A percentile compares a stretch with the other conserved stretches of the same genome.
Conservation (phyloP, 2,329 filamentous ascomycete genomes). For the Ascochyta koolunga region DNA sequence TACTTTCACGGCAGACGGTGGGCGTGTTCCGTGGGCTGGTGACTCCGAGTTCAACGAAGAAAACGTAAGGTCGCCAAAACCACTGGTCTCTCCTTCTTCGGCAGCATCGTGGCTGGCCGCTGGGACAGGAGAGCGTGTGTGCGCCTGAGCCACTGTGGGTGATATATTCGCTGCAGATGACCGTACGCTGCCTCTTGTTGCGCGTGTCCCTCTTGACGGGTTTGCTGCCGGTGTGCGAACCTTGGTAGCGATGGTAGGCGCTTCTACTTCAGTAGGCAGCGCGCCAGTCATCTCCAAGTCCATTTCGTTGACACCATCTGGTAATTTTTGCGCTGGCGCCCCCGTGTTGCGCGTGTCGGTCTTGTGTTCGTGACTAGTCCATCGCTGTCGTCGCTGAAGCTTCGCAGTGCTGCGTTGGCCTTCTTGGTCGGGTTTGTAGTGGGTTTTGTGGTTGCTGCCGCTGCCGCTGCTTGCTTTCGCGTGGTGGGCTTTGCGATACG, state of each 20-base stretch:
- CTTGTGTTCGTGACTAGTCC: slow-evolving; percentile 40
- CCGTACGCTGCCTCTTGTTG: slow-evolving; percentile 27
- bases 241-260: slow-evolving; percentile 11
- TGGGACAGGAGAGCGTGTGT: slow-evolving; percentile 4
- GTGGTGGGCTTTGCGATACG: slow-evolving; percentile 39
- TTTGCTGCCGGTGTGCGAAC: slow-evolving; percentile 30
- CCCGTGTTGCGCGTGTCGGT: slow-evolving; percentile 27
- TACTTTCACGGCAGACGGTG: slow-evolving; percentile 52
- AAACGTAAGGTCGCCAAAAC: slow-evolving; percentile 43
- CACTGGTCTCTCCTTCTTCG: slow-evolving; percentile 35
- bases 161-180: slow-evolving; percentile 23
- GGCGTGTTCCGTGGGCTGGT: slow-evolving; percentile 44
- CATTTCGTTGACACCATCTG: slow-evolving; percentile 26
- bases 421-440: slow-evolving; percentile 25
- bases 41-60: slow-evolving; percentile 43
- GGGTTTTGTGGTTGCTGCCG: slow-evolving; percentile 24
- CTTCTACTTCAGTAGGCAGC: slow-evolving; percentile 29
- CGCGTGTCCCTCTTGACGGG: slow-evolving; percentile 22
- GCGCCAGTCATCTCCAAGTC: slow-evolving; percentile 47
- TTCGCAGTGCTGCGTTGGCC: slow-evolving; percentile 21
- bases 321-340: slow-evolving; percentile 27
- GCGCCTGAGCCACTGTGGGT: slow-evolving; percentile 7
- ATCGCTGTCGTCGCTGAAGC: slow-evolving; percentile 47
- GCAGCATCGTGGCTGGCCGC: slow-evolving; percentile 14
- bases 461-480: slow-evolving; percentile 25